phyloP scores from a whole-genome alignment of 805 yeast genomes.

The Jamesozyma gamospora region DNA sequence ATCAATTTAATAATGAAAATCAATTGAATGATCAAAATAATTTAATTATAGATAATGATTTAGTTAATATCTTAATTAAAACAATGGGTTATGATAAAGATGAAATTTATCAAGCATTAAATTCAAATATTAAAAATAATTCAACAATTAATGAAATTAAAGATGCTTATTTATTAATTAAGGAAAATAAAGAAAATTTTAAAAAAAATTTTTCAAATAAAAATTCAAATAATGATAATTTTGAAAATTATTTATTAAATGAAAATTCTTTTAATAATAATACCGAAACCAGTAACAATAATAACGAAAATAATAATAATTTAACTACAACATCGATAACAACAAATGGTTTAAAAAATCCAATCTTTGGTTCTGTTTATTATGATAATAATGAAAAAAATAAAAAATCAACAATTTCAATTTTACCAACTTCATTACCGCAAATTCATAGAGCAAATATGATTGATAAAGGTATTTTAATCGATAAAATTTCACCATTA shows the following conservation, averaged over 20 bases:
- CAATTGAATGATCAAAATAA: neutral
- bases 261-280: constrained; percentile 37
- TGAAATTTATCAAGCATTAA: constrained; percentile 66
- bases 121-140: constrained; percentile 33
- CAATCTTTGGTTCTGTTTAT: constrained; percentile 20
- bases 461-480: constrained; percentile 52
- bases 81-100: constrained; percentile 87
- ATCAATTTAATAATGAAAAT: neutral
- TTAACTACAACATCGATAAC: constrained; percentile 42
- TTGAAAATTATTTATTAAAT: constrained; percentile 50
- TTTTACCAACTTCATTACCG: constrained; percentile 87
- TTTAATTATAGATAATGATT: constrained; percentile 63
- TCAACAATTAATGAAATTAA: constrained; percentile 63
- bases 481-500: constrained; percentile 41
- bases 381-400: constrained; percentile 2
- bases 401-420: constrained; percentile 67
- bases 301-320: constrained; percentile 3
- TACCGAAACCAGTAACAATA: constrained; percentile 2
- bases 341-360: constrained; percentile 5
- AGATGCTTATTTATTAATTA: constrained; percentile 76
- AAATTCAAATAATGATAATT: constrained; percentile 25
- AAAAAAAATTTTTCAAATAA: constrained; percentile 29
- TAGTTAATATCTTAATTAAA: constrained; percentile 59
- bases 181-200: constrained; percentile 65
- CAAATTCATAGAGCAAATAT: constrained; percentile 89